Percentiles rank a stretch among this genome's conserved stretches.
These are phyloP conservation scores for Nissolia schottii DNA, from an alignment of 306 rosid species.

Conservation along the genomic window DNA sequence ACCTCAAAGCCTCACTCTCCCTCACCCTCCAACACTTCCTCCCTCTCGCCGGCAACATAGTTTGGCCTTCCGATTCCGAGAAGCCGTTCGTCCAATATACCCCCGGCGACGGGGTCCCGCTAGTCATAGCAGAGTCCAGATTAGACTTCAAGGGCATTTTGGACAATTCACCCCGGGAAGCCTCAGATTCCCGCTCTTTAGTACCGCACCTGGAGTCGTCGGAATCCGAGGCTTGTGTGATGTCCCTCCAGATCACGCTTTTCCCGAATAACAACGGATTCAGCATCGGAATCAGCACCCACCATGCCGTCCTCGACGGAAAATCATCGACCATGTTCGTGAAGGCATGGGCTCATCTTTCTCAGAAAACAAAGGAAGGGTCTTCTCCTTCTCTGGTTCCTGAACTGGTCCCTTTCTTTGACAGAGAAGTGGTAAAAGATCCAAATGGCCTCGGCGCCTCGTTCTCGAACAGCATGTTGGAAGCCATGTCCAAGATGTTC, in stretches of 20 bases:
- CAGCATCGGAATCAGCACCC: slow-evolving; percentile 37
- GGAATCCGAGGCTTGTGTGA: slow-evolving; percentile 15
- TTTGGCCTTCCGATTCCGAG: slow-evolving; percentile 38
- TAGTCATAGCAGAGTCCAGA: slow-evolving; percentile 40
- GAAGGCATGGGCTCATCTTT: slow-evolving; percentile 44
- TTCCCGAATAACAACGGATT: slow-evolving; percentile 46
- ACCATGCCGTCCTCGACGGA: slow-evolving; percentile 57
- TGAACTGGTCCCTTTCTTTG: slow-evolving; percentile 34
- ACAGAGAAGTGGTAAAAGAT: slow-evolving; percentile 31
- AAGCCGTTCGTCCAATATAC: slow-evolving; percentile 37
- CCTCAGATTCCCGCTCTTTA: slow-evolving; percentile 27
- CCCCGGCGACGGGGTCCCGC: slow-evolving; percentile 37
- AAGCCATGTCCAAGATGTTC: background rate
- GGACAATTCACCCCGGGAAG: slow-evolving; percentile 7
- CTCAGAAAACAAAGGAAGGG: background rate
- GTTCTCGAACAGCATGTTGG: background rate
- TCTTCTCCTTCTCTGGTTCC: background rate
- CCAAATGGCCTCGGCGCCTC: slow-evolving; percentile 1
- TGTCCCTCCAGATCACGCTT: slow-evolving; percentile 49
- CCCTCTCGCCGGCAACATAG: slow-evolving; percentile 43
- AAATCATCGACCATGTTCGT: slow-evolving; percentile 41
- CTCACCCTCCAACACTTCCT: slow-evolving; percentile 50
- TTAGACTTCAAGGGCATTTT: slow-evolving; percentile 30
- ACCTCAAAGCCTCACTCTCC: slow-evolving; percentile 53
- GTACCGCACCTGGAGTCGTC: slow-evolving; percentile 38